Evolutionary conservation across 208 protist genomes (phyloP).

Genomic region (Wallacemonas sp.): DNA sequence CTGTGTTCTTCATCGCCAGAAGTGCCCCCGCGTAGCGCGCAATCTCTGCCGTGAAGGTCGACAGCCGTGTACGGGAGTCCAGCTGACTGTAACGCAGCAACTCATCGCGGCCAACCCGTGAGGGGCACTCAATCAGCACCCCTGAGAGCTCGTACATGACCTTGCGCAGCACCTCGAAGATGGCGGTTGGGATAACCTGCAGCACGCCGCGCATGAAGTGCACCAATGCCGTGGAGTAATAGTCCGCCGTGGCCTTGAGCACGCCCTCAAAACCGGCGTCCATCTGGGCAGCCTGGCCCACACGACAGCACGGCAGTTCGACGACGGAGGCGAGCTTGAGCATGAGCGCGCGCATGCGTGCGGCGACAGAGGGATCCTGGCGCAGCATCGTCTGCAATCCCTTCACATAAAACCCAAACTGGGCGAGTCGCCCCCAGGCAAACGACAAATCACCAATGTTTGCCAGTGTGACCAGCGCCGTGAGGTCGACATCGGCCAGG

Average conservation of each 20-base stretch:
- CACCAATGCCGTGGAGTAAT: constrained; percentile 93
- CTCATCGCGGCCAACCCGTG: constrained; percentile 53
- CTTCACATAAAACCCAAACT: constrained; percentile 80
- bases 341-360: constrained; percentile 96
- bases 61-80: constrained; percentile 82
- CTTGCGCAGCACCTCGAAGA: constrained; percentile 94
- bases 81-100: constrained; percentile 91
- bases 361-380: constrained; percentile 81
- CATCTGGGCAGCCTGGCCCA: constrained; percentile 75
- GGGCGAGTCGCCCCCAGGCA: constrained; percentile 93
- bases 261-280: constrained; percentile 67
- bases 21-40: constrained; percentile 96
- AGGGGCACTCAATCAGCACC: constrained; percentile 73
- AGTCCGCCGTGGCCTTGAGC: constrained; percentile 90
- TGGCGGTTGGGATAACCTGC: constrained; percentile 95
- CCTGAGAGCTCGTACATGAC: constrained; percentile 94
- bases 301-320: constrained; percentile 93
- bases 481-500: constrained; percentile 93
- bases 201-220: constrained; percentile 93
- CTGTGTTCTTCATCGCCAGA: constrained; percentile 97
- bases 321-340: constrained; percentile 96
- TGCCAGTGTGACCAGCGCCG: constrained; percentile 83
- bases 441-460: constrained; percentile 96
- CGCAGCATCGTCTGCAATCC: constrained; percentile 95
- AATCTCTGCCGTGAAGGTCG: constrained; percentile 87